Evolutionary conservation across 1,139 yeast genomes (phyloP).

Genomic region (Yamadazyma diospyri): DNA sequence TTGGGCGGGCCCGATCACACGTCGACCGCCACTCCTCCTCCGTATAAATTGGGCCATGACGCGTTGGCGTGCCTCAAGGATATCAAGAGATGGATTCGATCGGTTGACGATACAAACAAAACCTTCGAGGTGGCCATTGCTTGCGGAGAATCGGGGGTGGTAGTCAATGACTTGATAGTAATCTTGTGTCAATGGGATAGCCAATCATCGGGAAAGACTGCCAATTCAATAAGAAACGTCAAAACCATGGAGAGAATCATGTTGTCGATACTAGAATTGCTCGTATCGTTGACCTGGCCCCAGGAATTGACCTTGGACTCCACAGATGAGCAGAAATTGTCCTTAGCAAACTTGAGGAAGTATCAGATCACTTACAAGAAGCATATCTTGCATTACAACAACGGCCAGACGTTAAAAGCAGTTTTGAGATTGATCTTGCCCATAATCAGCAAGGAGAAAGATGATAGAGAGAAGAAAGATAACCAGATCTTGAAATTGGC

Average conservation of each 20-base stretch:
- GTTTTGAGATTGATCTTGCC: conserved; percentile 69
- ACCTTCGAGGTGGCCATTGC: conserved; percentile 84
- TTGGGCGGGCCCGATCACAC: conserved; percentile 77
- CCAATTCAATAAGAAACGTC: conserved; percentile 21
- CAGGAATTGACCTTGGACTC: conserved; percentile 45
- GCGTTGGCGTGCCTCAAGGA: conserved; percentile 88
- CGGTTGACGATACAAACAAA: conserved; percentile 71
- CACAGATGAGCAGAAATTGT: conserved; percentile 52
- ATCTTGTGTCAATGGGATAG: conserved; percentile 77
- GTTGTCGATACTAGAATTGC: conserved; percentile 67
- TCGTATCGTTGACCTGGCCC: conserved; percentile 90
- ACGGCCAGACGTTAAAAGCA: conserved; percentile 66
- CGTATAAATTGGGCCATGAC: conserved; percentile 84
- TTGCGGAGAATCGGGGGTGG: conserved; percentile 75
- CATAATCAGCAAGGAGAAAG: conserved; percentile 50
- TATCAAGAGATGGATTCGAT: conserved; percentile 78
- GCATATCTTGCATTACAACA: conserved; percentile 53
- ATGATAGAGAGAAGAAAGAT: conserved; percentile 68
- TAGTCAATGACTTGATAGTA: conserved; percentile 67
- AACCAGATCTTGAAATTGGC: conserved; percentile 70
- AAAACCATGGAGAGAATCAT: conserved; percentile 57
- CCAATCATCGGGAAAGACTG: conserved; percentile 19
- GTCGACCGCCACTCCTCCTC: conserved; percentile 34
- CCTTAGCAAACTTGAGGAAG: conserved; percentile 58
- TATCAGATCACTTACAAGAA: conserved; percentile 73